phyloP scores from a whole-genome alignment of 305 asterid genomes.

The Fraxinus velutina region DNA sequence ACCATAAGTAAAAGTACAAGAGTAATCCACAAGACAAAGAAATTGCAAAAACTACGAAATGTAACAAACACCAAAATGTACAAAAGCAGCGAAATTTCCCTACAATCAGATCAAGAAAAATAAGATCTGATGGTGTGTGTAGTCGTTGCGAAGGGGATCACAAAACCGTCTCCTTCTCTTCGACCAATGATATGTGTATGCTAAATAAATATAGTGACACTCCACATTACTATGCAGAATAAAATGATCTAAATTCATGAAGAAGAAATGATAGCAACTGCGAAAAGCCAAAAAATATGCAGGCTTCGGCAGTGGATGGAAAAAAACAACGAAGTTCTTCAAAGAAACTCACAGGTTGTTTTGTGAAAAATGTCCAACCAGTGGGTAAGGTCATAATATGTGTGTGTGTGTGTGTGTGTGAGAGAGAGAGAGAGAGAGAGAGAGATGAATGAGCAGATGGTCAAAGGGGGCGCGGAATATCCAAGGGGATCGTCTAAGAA shows the following conservation, averaged over 20 bases:
- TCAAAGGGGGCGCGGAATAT: not conserved
- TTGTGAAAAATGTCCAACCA: slow-evolving; percentile 31
- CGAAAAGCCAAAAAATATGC: slow-evolving; percentile 67
- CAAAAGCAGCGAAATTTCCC: slow-evolving; percentile 5
- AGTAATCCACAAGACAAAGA: not conserved
- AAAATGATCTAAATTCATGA: not conserved
- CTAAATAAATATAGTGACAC: not conserved
- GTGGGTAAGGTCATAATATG: not conserved
- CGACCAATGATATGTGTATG: not conserved
- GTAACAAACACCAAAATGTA: not conserved
- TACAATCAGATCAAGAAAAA: slow-evolving; percentile 28
- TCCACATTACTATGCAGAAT: slow-evolving; percentile 4
- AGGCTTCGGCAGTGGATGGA: slow-evolving; percentile 47
- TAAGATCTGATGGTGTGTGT: slow-evolving; percentile 32
- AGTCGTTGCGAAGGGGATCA: slow-evolving; percentile 43
- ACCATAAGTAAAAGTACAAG: not conserved
- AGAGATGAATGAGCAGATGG: not conserved
- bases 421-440: slow-evolving; percentile 8
- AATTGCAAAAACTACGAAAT: not conserved
- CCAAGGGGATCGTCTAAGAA: not conserved
- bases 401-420: not conserved
- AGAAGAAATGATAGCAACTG: slow-evolving; percentile 19
- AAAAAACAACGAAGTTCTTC: not conserved
- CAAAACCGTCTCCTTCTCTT: slow-evolving; percentile 53
- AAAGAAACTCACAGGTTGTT: slow-evolving; percentile 17